These are phyloP conservation scores for Pythium insidiosum DNA, from an alignment of 352 stramenopile species.

Conservation along the genomic window DNA sequence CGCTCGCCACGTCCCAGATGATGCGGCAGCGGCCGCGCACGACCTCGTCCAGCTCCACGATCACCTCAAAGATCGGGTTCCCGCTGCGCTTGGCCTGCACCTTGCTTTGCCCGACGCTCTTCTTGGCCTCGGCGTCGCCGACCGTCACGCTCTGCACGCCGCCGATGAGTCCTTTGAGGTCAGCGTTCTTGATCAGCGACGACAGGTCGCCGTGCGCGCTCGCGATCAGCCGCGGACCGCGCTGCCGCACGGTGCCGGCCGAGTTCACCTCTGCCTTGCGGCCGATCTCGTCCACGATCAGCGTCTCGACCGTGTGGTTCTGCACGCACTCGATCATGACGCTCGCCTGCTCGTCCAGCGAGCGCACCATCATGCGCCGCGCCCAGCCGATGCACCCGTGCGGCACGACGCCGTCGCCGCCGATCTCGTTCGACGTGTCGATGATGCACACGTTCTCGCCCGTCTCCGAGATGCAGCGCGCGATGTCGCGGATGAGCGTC, in stretches of 20 bases:
- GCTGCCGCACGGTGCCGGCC: constrained; percentile 53
- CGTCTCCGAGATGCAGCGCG: constrained; percentile 72
- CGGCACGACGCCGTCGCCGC: constrained; percentile 71
- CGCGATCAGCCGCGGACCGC: constrained; percentile 82
- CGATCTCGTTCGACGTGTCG: constrained; percentile 67
- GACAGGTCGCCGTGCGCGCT: constrained; percentile 80
- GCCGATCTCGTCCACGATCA: constrained; percentile 89
- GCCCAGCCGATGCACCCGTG: constrained; percentile 68
- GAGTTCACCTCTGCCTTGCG: constrained; percentile 67
- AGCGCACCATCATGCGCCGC: constrained; percentile 76
- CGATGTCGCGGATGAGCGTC: constrained; percentile 78
- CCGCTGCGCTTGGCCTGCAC: constrained; percentile 35
- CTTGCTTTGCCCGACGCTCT: constrained; percentile 21
- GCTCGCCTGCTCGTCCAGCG: constrained; percentile 47
- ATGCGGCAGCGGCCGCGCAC: constrained; percentile 47
- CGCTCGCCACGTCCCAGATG: constrained; percentile 47
- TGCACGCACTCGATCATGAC: constrained; percentile 89
- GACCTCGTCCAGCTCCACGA: constrained; percentile 69
- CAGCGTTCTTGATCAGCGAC: constrained; percentile 74
- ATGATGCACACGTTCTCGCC: constrained; percentile 75
- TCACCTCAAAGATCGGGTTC: constrained; percentile 77
- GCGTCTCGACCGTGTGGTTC: constrained; percentile 83
- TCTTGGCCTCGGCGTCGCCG: constrained; percentile 38
- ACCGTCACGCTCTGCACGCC: constrained; percentile 63
- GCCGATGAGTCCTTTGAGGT: constrained; percentile 68